Conservation (phyloP, 345 rosid genomes). For the Acer campestre region DNA sequence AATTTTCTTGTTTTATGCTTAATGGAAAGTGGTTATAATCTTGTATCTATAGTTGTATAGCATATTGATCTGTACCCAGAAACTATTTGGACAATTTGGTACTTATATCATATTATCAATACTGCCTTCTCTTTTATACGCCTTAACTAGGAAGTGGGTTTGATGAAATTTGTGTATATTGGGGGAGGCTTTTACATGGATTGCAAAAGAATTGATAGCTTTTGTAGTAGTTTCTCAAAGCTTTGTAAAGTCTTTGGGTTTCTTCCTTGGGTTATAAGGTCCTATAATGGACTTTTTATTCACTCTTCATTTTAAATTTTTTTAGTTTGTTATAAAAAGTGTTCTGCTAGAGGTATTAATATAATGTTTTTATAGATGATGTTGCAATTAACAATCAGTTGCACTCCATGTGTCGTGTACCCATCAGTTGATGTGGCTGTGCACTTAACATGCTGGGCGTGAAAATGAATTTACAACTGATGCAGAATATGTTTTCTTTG, state of each 20-base stretch:
- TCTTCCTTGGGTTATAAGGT: not conserved
- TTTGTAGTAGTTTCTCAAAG: not conserved
- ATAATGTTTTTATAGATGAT: not conserved
- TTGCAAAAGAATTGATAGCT: not conserved
- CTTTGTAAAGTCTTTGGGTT: not conserved
- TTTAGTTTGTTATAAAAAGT: not conserved
- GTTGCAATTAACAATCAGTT: not conserved
- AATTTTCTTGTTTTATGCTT: not conserved
- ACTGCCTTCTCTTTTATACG: too few relatives aligned
- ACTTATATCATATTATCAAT: too few relatives aligned
- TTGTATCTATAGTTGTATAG: not conserved
- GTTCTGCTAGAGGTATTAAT: not conserved
- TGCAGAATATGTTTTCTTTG: not conserved
- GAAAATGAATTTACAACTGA: not conserved
- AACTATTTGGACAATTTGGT: too few relatives aligned
- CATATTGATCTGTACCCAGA: not conserved
- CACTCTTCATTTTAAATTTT: not conserved
- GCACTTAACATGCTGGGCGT: not conserved
- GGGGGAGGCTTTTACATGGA: not conserved
- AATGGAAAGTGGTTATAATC: not conserved
- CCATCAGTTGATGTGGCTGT: too few relatives aligned
- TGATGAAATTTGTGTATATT: too few relatives aligned
- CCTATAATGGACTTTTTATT: not conserved
- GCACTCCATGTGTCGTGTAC: not conserved
- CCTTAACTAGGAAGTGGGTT: too few relatives aligned